Evolutionary conservation across 2,329 filamentous ascomycete genomes (phyloP), one percentile per base, ranked within the genome.

Genomic region (Fusarium sp.): DNA sequence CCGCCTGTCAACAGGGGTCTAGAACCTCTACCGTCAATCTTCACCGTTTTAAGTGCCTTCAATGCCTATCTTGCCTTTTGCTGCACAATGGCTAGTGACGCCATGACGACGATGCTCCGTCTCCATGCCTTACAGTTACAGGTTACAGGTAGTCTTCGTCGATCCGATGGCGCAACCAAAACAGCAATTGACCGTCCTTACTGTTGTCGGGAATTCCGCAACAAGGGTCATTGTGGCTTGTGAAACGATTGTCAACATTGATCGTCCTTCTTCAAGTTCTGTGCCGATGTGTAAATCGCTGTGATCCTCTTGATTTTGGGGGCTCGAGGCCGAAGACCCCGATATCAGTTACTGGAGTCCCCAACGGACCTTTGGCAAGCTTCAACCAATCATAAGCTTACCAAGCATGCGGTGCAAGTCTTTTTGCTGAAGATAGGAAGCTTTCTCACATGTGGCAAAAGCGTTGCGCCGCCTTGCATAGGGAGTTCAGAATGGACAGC

Each of bases 1-100:
- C 60, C 45, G 54, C 58, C 65, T 70, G 68, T 70, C 64, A 73
- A 69, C 71, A 70, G 40, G 71, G 74, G 64, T 68, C 73, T 54
- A 63, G 60, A 71, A 70, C 62, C 60, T 67, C 49, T 45, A 54
- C 41, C 32, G 70, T 35, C 49, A 69, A 76, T 76, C 74, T 27
- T 69, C 33, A 26, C 74, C 67, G 56, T 64, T 75, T 75, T 50
- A 33, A 44, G 66, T 26, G 26, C 54, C 30, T 32, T 55, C 59
- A 67, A 67, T 62, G 66, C 60, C 68, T 58, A 60, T 71, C 71
- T 67, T 67, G 52, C 52, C 52, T 59, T 50, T 58, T 59, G 54
- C 69, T 45, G 49, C 61, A 64, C 60, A 61, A 56, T 30, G 48
- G 60, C 27, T 50, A 64, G 75, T 76, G 74, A 76, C 74, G 74